Evolutionary conservation across 495 filamentous ascomycete genomes (phyloP).

Genomic region (Bathelium albidoporum): DNA sequence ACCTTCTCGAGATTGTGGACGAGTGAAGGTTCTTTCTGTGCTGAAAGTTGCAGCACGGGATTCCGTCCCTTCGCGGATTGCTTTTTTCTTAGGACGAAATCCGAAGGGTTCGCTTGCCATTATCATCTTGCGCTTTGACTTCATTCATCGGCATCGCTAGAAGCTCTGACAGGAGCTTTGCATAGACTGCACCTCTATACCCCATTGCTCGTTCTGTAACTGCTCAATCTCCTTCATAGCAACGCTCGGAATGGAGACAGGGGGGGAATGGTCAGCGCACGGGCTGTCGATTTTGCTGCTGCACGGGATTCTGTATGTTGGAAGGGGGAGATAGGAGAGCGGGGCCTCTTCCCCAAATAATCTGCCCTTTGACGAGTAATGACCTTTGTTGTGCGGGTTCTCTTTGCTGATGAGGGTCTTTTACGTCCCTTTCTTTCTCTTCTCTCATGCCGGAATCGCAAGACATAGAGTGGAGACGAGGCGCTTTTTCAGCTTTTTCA

Average conservation of each 20-base stretch:
- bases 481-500: not conserved
- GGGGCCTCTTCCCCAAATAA: not conserved
- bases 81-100: not conserved
- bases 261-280: not conserved
- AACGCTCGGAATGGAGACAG: too few relatives aligned
- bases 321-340: not conserved
- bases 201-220: not conserved
- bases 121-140: not conserved
- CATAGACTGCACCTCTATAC: not conserved
- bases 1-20: not conserved
- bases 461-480: slow-evolving; percentile 1
- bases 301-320: not conserved
- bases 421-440: not conserved
- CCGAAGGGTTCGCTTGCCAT: not conserved
- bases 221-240: not conserved
- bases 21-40: not conserved
- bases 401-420: not conserved
- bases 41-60: not conserved
- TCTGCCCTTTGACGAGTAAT: not conserved
- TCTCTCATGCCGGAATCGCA: not conserved
- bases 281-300: not conserved
- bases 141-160: slow-evolving; percentile 5
- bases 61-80: not conserved
- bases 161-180: slow-evolving; percentile 1
- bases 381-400: not conserved